Evolutionary conservation across 192 early-diverging fungal species (phyloP).

Genomic region (Gonapodya prolifera): DNA sequence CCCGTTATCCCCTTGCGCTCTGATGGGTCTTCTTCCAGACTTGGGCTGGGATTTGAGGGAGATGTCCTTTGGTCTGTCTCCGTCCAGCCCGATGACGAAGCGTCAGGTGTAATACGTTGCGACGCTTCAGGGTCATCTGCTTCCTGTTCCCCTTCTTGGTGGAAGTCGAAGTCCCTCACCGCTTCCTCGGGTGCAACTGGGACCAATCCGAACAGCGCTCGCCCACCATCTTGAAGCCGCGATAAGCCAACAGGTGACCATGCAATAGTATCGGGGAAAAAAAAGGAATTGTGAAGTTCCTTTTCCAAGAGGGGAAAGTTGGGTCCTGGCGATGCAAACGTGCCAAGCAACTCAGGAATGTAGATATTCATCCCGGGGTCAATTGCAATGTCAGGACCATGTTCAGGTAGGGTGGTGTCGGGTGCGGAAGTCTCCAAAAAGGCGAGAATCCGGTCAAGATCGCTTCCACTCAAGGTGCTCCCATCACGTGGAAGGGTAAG

Average conservation of each 20-base stretch:
- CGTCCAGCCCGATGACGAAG: not conserved
- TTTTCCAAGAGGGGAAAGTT: not conserved
- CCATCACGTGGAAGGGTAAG: not conserved
- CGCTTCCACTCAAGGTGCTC: not conserved
- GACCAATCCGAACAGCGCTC: not conserved
- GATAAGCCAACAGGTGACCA: not conserved
- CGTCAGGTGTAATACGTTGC: not conserved
- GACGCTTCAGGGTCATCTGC: not conserved
- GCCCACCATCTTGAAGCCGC: not conserved
- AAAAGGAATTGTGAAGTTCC: not conserved
- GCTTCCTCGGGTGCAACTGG: not conserved
- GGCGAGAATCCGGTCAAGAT: not conserved
- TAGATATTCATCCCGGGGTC: too few relatives aligned
- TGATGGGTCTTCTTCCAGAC: not conserved
- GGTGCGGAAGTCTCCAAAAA: not conserved
- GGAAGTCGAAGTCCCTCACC: not conserved
- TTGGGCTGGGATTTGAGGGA: not conserved
- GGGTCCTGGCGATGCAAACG: not conserved
- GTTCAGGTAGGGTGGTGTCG: not conserved
- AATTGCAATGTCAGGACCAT: too few relatives aligned
- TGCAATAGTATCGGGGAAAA: not conserved
- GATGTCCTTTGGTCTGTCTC: not conserved
- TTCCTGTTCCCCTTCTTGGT: not conserved
- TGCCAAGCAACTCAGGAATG: not conserved
- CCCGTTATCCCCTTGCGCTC: not conserved